Evolutionary conservation across 2,329 filamentous ascomycete species (phyloP).

Genomic region (Thielaviopsis cerberus): DNA sequence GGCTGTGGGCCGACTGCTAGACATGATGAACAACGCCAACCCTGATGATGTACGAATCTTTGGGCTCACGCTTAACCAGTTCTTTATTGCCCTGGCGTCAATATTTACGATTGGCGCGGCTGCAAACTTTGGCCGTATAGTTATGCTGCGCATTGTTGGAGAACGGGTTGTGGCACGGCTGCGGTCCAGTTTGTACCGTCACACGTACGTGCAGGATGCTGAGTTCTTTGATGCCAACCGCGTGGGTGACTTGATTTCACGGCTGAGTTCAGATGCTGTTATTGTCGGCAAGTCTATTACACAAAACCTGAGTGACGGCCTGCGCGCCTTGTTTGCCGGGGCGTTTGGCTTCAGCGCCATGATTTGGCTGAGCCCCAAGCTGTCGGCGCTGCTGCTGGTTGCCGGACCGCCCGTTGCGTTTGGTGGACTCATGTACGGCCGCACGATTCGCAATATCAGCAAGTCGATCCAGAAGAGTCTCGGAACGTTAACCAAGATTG

Average conservation of each 20-base stretch:
- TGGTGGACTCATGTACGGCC: slow-evolving; percentile 79
- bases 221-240: slow-evolving; percentile 98
- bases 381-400: slow-evolving; percentile 69
- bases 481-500: slow-evolving; percentile 85
- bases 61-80: slow-evolving; percentile 67
- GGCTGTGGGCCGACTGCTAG: slow-evolving; percentile 87
- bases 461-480: slow-evolving; percentile 86
- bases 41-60: slow-evolving; percentile 54
- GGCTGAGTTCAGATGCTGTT: slow-evolving; percentile 86
- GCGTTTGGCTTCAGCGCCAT: slow-evolving; percentile 79
- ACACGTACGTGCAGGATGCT: slow-evolving; percentile 90
- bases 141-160: slow-evolving; percentile 82
- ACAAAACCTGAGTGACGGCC: slow-evolving; percentile 90
- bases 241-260: slow-evolving; percentile 87
- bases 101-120: slow-evolving; percentile 68
- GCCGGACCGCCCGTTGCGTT: slow-evolving; percentile 84
- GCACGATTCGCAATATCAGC: slow-evolving; percentile 73
- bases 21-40: slow-evolving; percentile 55
- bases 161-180: slow-evolving; percentile 85
- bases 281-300: slow-evolving; percentile 98
- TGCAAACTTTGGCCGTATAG: slow-evolving; percentile 85
- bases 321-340: slow-evolving; percentile 77
- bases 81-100: slow-evolving; percentile 62
- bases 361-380: slow-evolving; percentile 83
- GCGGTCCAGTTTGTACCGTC: slow-evolving; percentile 72